Evolutionary conservation across 1,284 basidiomycete genomes (phyloP).

Genomic region (Ganoderma meredithae): DNA sequence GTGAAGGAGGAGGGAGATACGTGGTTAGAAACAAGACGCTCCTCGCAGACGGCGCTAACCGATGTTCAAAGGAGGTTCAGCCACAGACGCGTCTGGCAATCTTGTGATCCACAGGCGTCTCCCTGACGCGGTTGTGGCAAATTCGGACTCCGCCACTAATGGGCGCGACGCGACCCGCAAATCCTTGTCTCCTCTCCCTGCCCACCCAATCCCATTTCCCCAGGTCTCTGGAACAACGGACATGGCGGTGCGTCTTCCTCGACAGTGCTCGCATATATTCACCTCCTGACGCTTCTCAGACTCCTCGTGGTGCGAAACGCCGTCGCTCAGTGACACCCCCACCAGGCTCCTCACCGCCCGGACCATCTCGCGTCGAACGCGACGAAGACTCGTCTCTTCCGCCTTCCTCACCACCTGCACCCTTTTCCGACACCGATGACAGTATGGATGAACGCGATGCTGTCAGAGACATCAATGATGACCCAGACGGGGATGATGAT

Average conservation of each 20-base stretch:
- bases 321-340: constrained; percentile 66
- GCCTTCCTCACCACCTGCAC: constrained; percentile 82
- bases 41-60: not conserved
- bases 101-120: constrained; percentile 21
- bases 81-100: constrained; percentile 17
- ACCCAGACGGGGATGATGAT: constrained; percentile 80
- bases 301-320: constrained; percentile 60
- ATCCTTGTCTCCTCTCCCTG: constrained; percentile 21
- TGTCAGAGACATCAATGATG: constrained; percentile 73
- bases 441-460: constrained; percentile 80
- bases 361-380: constrained; percentile 55
- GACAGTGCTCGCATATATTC: not conserved
- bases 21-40: constrained; percentile 5
- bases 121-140: constrained; percentile 37
- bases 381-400: constrained; percentile 76
- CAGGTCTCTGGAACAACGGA: not conserved
- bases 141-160: constrained; percentile 38
- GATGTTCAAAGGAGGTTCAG: constrained; percentile 8
- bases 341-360: constrained; percentile 60
- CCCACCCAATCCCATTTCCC: not conserved
- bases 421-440: constrained; percentile 90
- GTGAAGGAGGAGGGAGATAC: not conserved
- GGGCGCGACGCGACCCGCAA: constrained; percentile 37
- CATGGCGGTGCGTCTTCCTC: constrained; percentile 25
- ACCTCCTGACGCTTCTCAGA: constrained; percentile 15